These are phyloP conservation scores for Zymoseptoria ardabiliae DNA, from an alignment of 2,329 filamentous ascomycete genomes.

Conservation along the genomic window DNA sequence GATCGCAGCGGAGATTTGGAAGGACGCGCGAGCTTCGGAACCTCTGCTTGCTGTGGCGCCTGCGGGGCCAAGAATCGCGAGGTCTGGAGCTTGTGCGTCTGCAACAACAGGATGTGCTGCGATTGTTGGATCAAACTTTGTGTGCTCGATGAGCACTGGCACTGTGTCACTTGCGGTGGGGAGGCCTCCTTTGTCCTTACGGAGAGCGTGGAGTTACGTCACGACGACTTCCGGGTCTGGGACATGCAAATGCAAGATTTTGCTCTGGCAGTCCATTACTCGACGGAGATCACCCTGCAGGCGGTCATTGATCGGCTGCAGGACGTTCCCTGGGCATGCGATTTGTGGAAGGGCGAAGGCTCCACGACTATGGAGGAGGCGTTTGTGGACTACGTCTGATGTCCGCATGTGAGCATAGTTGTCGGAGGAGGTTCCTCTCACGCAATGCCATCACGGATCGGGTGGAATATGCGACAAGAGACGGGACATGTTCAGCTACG, in stretches of 20 bases:
- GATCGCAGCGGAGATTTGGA: neutral
- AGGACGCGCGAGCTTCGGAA: neutral
- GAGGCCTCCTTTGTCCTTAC: neutral
- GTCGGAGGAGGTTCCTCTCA: neutral
- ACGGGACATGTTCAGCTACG: neutral
- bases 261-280: neutral
- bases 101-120: neutral
- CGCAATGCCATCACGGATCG: neutral
- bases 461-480: neutral
- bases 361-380: neutral
- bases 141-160: neutral
- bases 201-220: neutral
- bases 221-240: neutral
- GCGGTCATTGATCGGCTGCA: neutral
- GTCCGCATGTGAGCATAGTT: neutral
- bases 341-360: neutral
- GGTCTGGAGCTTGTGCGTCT: neutral
- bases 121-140: neutral
- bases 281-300: neutral
- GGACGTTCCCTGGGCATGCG: neutral
- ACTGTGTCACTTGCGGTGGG: neutral
- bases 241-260: neutral
- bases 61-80: neutral
- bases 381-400: neutral
- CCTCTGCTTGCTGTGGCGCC: neutral